Conservation (phyloP, 257 asterid species). For the Gynochthodes officinalis region DNA sequence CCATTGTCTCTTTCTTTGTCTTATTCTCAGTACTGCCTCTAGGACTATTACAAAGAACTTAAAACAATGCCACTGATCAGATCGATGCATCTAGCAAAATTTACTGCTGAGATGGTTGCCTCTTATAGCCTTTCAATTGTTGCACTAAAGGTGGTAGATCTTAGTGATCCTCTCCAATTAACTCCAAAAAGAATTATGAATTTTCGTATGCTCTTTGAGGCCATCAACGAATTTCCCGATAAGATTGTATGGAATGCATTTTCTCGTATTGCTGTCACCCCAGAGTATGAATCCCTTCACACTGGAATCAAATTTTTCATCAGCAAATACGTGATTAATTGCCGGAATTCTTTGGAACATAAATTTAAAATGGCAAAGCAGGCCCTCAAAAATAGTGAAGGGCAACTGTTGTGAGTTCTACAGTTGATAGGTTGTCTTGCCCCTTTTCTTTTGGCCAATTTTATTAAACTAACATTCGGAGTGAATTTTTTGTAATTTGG, state of each 20-base stretch:
- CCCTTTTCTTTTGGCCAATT: background rate
- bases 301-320: conserved; percentile 68
- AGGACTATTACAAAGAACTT: conserved; percentile 94
- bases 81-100: conserved; percentile 87
- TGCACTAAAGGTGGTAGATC: conserved; percentile 68
- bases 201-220: conserved; percentile 78
- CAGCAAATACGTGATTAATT: conserved; percentile 48
- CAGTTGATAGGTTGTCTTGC: background rate
- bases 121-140: conserved; percentile 75
- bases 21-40: conserved; percentile 66
- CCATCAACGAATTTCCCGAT: conserved; percentile 61
- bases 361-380: conserved; percentile 69
- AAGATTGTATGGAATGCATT: conserved; percentile 74
- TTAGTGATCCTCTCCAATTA: conserved; percentile 42
- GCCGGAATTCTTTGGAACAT: conserved; percentile 31
- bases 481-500: too few relatives aligned
- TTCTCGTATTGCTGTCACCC: conserved; percentile 68
- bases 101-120: conserved; percentile 69
- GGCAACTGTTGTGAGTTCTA: conserved; percentile 46
- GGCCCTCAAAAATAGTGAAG: conserved; percentile 71
- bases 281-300: conserved; percentile 70
- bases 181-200: conserved; percentile 81
- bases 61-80: conserved; percentile 68
- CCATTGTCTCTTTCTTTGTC: background rate
- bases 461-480: too few relatives aligned